Evolutionary conservation across 139 green algal genomes (phyloP), one percentile per base, ranked within the genome.

Genomic region (Chlamydomonas incerta): DNA sequence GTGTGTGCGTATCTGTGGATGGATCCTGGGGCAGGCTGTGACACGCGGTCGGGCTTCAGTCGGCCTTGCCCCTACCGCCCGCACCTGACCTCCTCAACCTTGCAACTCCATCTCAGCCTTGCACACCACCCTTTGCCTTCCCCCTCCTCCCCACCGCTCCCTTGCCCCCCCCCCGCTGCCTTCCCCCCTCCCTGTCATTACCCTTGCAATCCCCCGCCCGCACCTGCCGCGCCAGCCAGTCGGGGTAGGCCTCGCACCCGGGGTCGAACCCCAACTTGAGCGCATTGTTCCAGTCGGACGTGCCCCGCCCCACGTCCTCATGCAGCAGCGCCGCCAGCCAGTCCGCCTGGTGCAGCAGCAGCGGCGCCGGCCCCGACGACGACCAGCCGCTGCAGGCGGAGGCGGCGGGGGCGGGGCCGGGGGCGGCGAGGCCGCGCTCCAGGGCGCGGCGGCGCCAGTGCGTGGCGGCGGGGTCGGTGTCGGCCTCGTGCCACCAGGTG

Each of bases 181-280:
- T n/a, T n/a, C n/a, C 41, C 41, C 41, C 41, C 8, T 50, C 41
- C 41, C 41, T 8, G 5, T 8, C 41, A 5, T 50, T 50, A 50
- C 41, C 5, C 41, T 50, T 50, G 41, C 41, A 8, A 8, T 8
- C 41, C 41, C 41, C 34, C 18, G 29, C 37, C 17, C 72, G 1
- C 34, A 94, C 93, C 90, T 97, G 91, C 18, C 72, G 33, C 3
- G 79, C 33, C 66, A 99, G 84, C 96, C 96, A 99, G 0, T 90
- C 83, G 13, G 96, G 96, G 76, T 96, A 99, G 0, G 70, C 55
- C 68, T 96, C 92, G 2, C 31, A 57, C 11, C 50, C 93, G 0
- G 96, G 96, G 87, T 98, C 96, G 84, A 90, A 98, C 0, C 96
- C 96, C 50, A 98, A 88, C 91, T 99, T 99, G 23, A 99, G 92